These are phyloP conservation scores for Penicilliopsis zonata DNA, from an alignment of 495 filamentous ascomycete genomes.

Conservation along the genomic window DNA sequence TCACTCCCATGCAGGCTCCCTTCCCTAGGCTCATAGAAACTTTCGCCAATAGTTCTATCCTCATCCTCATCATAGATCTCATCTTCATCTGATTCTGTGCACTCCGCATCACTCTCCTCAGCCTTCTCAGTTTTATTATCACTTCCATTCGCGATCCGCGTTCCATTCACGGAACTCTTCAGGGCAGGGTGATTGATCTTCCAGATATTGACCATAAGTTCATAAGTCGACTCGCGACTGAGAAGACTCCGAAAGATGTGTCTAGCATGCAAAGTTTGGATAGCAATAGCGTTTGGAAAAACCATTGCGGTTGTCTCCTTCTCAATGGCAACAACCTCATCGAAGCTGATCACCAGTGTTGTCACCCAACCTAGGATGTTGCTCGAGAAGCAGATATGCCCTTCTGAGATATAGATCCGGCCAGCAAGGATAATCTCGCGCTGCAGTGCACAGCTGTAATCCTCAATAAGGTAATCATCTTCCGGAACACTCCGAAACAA, in stretches of 20 bases:
- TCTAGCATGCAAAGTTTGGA: slow-evolving; percentile 88
- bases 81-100: slow-evolving; percentile 48
- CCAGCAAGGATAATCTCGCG: slow-evolving; percentile 92
- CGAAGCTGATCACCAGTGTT: slow-evolving; percentile 93
- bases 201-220: slow-evolving; percentile 95
- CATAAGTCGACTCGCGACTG: slow-evolving; percentile 90
- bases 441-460: slow-evolving; percentile 94
- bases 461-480: slow-evolving; percentile 95
- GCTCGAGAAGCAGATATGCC: slow-evolving; percentile 96
- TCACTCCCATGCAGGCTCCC: slow-evolving; percentile 52
- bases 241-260: slow-evolving; percentile 94
- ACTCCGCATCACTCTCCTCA: slow-evolving; percentile 47
- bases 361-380: slow-evolving; percentile 98
- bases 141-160: slow-evolving; percentile 64
- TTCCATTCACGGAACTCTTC: slow-evolving; percentile 79
- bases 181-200: slow-evolving; percentile 87
- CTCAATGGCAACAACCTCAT: slow-evolving; percentile 92
- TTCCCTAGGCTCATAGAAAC: slow-evolving; percentile 48
- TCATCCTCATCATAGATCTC: slow-evolving; percentile 73
- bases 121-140: slow-evolving; percentile 84
- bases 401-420: slow-evolving; percentile 90
- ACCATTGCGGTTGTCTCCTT: slow-evolving; percentile 93
- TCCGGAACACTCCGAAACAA: slow-evolving; percentile 94
- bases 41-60: slow-evolving; percentile 42
- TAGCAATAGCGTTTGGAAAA: slow-evolving; percentile 95